phyloP scores from a whole-genome alignment of 208 protist genomes.

The Trypanosoma platydactyli region DNA sequence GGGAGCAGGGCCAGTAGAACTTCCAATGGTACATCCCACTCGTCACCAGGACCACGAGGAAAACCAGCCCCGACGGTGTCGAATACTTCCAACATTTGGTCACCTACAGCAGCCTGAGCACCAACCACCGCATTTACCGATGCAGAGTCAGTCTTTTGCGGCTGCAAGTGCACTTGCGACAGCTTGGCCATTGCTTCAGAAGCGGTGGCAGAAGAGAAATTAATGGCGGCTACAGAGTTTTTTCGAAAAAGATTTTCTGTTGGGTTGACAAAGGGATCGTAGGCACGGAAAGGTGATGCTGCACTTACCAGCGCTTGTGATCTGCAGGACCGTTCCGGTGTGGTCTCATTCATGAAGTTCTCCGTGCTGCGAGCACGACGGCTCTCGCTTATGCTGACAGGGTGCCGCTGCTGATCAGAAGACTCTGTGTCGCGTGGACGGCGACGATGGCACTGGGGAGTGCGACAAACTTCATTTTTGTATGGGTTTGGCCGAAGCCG shows the following conservation, averaged over 20 bases:
- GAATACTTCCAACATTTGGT: background rate
- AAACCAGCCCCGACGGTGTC: conserved; percentile 44
- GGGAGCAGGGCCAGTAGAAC: conserved; percentile 37
- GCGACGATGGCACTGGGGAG: background rate
- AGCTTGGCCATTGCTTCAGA: background rate
- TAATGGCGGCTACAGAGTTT: background rate
- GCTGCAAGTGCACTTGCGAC: background rate
- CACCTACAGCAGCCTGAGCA: conserved; percentile 2
- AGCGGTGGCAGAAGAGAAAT: background rate
- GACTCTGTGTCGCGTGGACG: background rate
- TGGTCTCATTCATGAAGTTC: conserved; percentile 6
- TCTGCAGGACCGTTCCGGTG: conserved; percentile 8
- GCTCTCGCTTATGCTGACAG: background rate
- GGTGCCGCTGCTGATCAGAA: background rate
- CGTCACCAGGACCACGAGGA: conserved; percentile 47
- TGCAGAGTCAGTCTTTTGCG: no score
- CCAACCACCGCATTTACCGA: background rate
- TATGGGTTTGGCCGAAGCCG: background rate
- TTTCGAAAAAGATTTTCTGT: conserved; percentile 14
- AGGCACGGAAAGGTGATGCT: conserved; percentile 16
- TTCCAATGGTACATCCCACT: conserved; percentile 67
- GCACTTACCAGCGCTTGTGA: background rate
- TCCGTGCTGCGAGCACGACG: background rate
- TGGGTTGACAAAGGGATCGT: conserved; percentile 24
- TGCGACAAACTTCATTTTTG: background rate